These are phyloP conservation scores for Hymenoscyphus fraxineus DNA, from an alignment of 2,329 filamentous ascomycete genomes.

Conservation along the genomic window DNA sequence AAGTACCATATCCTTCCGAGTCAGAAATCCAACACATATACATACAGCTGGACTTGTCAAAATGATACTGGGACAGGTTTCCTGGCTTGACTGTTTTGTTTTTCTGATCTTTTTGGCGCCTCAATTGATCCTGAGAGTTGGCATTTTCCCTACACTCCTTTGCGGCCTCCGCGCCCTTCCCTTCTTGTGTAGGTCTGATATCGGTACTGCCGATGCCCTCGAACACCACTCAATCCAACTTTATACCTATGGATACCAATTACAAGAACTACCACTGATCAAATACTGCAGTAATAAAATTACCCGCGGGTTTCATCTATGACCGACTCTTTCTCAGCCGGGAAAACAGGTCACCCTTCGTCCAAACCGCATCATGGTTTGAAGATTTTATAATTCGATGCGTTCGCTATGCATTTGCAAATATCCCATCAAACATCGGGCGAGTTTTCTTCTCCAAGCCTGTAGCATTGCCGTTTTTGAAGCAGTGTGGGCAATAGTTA, in stretches of 20 bases:
- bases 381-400: conserved; percentile 75
- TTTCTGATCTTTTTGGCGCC: conserved; percentile 69
- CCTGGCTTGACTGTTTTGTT: conserved; percentile 69
- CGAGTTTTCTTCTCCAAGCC: conserved; percentile 74
- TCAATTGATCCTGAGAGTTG: conserved; percentile 66
- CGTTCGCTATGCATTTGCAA: conserved; percentile 72
- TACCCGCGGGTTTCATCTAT: conserved; percentile 56
- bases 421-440: conserved; percentile 64
- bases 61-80: conserved; percentile 73
- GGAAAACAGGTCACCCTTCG: conserved; percentile 54
- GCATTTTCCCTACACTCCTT: conserved; percentile 53
- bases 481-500: no score
- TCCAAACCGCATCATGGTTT: conserved; percentile 66
- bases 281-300: conserved; percentile 45
- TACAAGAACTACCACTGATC: not conserved
- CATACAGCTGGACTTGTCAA: not conserved
- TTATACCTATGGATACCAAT: not conserved
- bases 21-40: not conserved
- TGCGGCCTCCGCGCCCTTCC: conserved; percentile 62
- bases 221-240: not conserved
- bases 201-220: not conserved
- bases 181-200: conserved; percentile 57
- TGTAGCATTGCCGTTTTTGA: conserved; percentile 69
- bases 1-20: not conserved
- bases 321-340: conserved; percentile 51